These are phyloP conservation scores for Leccinum pachyderme DNA, from an alignment of 1,284 basidiomycete genomes.

Conservation along the genomic window DNA sequence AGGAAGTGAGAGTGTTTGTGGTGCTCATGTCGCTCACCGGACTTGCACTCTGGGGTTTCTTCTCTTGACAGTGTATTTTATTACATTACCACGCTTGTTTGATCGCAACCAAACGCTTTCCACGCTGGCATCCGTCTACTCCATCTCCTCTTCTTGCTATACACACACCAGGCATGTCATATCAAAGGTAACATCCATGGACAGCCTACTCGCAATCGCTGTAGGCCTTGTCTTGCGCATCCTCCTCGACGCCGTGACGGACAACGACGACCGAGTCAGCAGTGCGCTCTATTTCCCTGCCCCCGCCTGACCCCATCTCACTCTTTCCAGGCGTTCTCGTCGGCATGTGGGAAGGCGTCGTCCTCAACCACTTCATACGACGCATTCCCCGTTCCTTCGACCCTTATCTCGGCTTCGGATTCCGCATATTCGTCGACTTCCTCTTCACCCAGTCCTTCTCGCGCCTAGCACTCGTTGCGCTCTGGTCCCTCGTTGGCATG, in stretches of 20 bases:
- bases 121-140: slow-evolving; percentile 42
- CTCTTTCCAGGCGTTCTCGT: slow-evolving; percentile 52
- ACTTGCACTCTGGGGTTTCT: slow-evolving; percentile 57
- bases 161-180: slow-evolving; percentile 37
- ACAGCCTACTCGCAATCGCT: slow-evolving; percentile 51
- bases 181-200: slow-evolving; percentile 43
- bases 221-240: slow-evolving; percentile 51
- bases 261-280: slow-evolving; percentile 44
- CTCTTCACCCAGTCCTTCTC: slow-evolving; percentile 59
- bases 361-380: slow-evolving; percentile 65
- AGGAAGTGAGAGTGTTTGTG: slow-evolving; percentile 62
- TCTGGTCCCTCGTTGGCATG: slow-evolving; percentile 69
- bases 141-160: slow-evolving; percentile 33
- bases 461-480: slow-evolving; percentile 53
- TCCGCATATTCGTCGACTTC: slow-evolving; percentile 67
- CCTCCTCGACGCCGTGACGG: slow-evolving; percentile 46
- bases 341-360: slow-evolving; percentile 73
- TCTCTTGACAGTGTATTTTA: slow-evolving; percentile 15
- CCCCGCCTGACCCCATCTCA: not conserved
- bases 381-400: slow-evolving; percentile 55
- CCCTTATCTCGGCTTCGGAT: slow-evolving; percentile 61
- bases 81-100: not conserved
- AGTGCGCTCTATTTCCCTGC: slow-evolving; percentile 20
- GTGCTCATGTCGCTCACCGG: slow-evolving; percentile 53
- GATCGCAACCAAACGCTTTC: slow-evolving; percentile 17